phyloP scores from a whole-genome alignment of 1,284 basidiomycete species.

The Grifola frondosa region DNA sequence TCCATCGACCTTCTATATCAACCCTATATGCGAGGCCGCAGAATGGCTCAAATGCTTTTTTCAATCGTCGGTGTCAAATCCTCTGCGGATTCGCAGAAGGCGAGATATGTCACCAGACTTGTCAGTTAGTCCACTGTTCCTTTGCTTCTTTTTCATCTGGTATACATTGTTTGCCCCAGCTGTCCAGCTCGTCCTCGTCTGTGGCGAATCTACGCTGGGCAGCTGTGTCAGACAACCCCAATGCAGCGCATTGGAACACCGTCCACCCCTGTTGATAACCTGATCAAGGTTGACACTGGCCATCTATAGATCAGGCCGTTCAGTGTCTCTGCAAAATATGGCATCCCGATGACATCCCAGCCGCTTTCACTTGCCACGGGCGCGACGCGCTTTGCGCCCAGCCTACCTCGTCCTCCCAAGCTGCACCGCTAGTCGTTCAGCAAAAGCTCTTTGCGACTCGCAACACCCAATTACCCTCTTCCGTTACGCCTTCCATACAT shows the following conservation, averaged over 20 bases:
- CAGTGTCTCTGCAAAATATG: slow-evolving; percentile 71
- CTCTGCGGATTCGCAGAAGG: slow-evolving; percentile 49
- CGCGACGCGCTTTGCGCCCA: slow-evolving; percentile 16
- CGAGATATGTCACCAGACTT: slow-evolving; percentile 58
- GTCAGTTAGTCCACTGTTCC: slow-evolving; percentile 52
- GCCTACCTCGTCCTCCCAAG: too few species aligned
- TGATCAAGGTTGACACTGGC: background rate
- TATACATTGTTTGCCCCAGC: too few species aligned
- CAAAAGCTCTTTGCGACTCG: slow-evolving; percentile 17
- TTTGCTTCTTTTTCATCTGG: background rate
- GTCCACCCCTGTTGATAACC: too few species aligned
- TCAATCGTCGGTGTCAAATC: slow-evolving; percentile 33
- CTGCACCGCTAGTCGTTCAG: slow-evolving; percentile 6
- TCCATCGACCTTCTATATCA: slow-evolving; percentile 31
- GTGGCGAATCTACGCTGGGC: too few species aligned
- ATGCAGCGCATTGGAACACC: too few species aligned
- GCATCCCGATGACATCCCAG: slow-evolving; percentile 66
- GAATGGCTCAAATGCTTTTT: slow-evolving; percentile 34
- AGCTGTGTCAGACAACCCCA: too few species aligned
- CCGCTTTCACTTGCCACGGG: slow-evolving; percentile 46
- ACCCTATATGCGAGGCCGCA: slow-evolving; percentile 35
- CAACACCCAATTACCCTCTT: slow-evolving; percentile 48
- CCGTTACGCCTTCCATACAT: slow-evolving; percentile 38
- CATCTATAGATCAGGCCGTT: slow-evolving; percentile 64
- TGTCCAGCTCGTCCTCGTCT: too few species aligned